Percentiles rank a stretch among this genome's conserved stretches.
Evolutionary conservation across 257 asterid genomes (phyloP).

Genomic region (Solanum appendiculatum): DNA sequence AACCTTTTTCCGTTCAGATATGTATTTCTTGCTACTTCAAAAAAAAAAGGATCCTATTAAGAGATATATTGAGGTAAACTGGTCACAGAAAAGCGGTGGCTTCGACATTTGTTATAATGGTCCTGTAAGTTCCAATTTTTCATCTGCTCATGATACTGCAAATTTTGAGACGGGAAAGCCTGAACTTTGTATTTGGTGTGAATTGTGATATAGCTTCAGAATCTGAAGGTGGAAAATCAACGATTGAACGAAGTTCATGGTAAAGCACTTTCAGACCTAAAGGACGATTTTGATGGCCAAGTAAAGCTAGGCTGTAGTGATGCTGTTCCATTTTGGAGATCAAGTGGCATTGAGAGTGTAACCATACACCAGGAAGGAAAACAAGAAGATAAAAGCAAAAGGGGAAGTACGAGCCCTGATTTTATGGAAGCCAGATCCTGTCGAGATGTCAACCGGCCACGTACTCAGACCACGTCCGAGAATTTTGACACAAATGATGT

Average conservation of each 20-base stretch:
- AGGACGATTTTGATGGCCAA: neutral
- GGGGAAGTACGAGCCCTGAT: neutral
- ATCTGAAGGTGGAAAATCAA: slow-evolving; percentile 31
- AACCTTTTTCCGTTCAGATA: neutral
- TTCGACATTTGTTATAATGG: neutral
- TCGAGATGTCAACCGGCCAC: neutral
- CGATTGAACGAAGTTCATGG: slow-evolving; percentile 30
- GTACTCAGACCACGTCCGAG: neutral
- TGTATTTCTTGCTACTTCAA: neutral
- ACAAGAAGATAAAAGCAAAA: neutral
- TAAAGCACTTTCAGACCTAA: slow-evolving; percentile 15
- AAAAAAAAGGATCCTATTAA: neutral
- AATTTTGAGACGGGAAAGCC: neutral
- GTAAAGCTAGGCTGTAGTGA: neutral
- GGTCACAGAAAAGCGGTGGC: neutral
- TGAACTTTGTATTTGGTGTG: neutral
- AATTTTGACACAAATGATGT: neutral
- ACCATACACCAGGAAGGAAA: neutral
- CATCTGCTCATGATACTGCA: neutral
- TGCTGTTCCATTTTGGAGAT: neutral
- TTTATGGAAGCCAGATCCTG: neutral
- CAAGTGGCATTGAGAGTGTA: neutral
- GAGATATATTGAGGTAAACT: neutral
- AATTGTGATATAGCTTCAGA: slow-evolving; percentile 44
- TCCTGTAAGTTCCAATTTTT: neutral